These are phyloP conservation scores for Mycosphaerella arachidis DNA, from an alignment of 2,329 filamentous ascomycete species.

Conservation along the genomic window DNA sequence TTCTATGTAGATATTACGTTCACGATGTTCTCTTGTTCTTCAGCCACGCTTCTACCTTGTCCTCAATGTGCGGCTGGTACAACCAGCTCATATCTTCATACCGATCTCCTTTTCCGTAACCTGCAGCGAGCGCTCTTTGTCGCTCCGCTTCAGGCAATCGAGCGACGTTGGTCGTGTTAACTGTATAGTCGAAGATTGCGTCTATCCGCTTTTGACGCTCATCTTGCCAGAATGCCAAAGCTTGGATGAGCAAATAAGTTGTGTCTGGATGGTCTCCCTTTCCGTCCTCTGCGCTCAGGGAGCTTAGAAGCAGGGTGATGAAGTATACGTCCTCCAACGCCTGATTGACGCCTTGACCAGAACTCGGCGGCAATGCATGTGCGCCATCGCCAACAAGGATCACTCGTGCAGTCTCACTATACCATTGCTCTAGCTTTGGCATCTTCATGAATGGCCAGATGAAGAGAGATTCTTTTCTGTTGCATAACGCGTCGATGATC, in stretches of 20 bases:
- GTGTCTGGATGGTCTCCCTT: neutral
- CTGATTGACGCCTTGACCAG: conserved; percentile 53
- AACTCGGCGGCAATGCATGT: conserved; percentile 52
- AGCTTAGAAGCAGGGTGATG: conserved; percentile 38
- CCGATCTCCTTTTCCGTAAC: conserved; percentile 15
- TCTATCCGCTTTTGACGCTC: conserved; percentile 24
- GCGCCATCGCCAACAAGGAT: conserved; percentile 56
- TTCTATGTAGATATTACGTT: neutral
- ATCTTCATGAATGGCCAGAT: conserved; percentile 30
- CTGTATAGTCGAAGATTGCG: conserved; percentile 20
- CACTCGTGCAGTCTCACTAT: conserved; percentile 38
- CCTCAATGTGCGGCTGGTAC: conserved; percentile 14
- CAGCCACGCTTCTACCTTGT: conserved; percentile 16
- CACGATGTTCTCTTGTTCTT: neutral
- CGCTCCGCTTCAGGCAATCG: conserved; percentile 23
- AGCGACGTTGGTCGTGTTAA: conserved; percentile 19
- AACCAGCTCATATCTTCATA: conserved; percentile 22
- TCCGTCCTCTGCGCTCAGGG: neutral
- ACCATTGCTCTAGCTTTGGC: conserved; percentile 44
- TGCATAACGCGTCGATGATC: conserved; percentile 21
- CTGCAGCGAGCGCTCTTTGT: conserved; percentile 14
- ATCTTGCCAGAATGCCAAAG: conserved; percentile 21
- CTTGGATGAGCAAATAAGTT: conserved; percentile 4
- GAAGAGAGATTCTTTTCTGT: conserved; percentile 16
- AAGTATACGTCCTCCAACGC: conserved; percentile 53